These are phyloP conservation scores for Diaporthe sp. DNA, from an alignment of 2,329 filamentous ascomycete species.

Conservation along the genomic window DNA sequence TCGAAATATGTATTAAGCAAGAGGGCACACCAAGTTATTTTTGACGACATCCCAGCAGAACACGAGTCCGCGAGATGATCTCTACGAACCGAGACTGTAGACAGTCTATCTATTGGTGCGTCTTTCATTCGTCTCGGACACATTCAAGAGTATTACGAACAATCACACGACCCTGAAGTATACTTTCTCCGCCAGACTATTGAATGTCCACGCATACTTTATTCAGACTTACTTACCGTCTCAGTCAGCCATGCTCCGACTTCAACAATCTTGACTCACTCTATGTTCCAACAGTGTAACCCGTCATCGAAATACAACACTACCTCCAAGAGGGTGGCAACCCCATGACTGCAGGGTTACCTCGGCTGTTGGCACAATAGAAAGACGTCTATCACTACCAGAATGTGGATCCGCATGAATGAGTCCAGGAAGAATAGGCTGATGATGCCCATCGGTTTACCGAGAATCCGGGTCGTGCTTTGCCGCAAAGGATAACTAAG, in stretches of 20 bases:
- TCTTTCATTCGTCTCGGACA: neutral
- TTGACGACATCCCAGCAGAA: too few species aligned
- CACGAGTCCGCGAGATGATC: too few species aligned
- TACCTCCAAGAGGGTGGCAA: neutral
- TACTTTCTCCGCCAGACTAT: neutral
- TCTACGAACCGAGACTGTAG: neutral
- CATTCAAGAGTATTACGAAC: neutral
- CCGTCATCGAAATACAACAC: slow-evolving; percentile 3
- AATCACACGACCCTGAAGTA: too few species aligned
- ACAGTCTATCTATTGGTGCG: neutral
- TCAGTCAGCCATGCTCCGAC: too few species aligned
- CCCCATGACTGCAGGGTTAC: neutral
- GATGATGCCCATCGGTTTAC: neutral
- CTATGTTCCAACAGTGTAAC: slow-evolving; percentile 5
- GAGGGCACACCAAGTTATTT: neutral
- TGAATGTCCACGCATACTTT: neutral
- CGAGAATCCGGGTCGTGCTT: slow-evolving; percentile 1
- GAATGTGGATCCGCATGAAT: neutral
- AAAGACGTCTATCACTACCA: neutral
- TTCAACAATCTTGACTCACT: neutral
- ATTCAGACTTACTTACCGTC: neutral
- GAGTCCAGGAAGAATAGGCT: neutral
- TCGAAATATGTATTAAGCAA: neutral
- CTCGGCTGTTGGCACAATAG: neutral
- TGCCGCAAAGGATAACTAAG: neutral